Conservation (phyloP, 495 filamentous ascomycete genomes). For the Neurospora pannonica region DNA sequence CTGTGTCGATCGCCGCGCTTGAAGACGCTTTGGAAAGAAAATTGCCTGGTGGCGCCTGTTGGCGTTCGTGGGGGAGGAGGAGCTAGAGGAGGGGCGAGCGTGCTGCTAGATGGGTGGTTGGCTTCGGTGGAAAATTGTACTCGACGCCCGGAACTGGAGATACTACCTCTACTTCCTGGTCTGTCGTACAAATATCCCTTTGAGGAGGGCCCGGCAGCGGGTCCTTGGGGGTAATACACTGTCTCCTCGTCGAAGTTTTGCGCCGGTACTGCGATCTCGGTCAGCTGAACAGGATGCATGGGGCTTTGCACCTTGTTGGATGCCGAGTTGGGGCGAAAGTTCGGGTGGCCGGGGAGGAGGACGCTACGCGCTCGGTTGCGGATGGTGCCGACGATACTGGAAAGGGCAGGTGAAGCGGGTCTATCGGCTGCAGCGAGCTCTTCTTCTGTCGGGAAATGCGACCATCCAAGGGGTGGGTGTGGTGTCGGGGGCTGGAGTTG, state of each 20-base stretch:
- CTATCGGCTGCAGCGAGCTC: constrained; percentile 45
- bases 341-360: constrained; percentile 34
- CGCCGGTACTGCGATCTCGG: constrained; percentile 47
- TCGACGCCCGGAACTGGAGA: constrained; percentile 28
- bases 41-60: constrained; percentile 54
- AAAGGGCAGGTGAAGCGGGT: constrained; percentile 39
- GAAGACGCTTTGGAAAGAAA: constrained; percentile 85
- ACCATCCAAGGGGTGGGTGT: constrained; percentile 83
- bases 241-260: constrained; percentile 35
- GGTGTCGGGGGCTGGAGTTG: constrained; percentile 37
- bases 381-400: constrained; percentile 51
- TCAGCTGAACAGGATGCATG: constrained; percentile 51
- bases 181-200: constrained; percentile 4
- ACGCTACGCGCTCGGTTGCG: constrained; percentile 45
- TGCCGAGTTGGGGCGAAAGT: constrained; percentile 19
- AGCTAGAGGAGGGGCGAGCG: background rate
- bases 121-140: constrained; percentile 23
- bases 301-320: constrained; percentile 31
- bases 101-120: background rate
- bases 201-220: constrained; percentile 3
- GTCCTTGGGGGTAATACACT: constrained; percentile 29
- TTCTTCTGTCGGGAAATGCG: constrained; percentile 64
- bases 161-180: constrained; percentile 23
- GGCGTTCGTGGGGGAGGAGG: background rate
- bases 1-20: constrained; percentile 16